Conservation (phyloP, 805 yeast genomes). For the Teunomyces tritomae region DNA sequence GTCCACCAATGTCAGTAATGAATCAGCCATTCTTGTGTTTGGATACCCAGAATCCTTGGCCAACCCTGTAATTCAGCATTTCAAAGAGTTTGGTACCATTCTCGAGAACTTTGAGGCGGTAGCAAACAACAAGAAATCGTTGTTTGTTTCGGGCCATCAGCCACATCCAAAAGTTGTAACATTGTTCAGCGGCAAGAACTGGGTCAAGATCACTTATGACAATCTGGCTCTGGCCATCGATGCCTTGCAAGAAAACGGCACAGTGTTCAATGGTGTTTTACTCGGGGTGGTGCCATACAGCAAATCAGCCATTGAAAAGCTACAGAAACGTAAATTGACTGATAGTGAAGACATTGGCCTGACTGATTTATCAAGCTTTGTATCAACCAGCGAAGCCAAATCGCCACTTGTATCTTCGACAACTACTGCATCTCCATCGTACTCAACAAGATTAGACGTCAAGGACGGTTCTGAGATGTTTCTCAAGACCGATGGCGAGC, state of each 20-base stretch:
- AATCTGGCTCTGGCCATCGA: conserved; percentile 72
- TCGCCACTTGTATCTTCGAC: background rate
- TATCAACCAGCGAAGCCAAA: conserved; percentile 5
- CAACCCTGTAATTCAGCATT: conserved; percentile 63
- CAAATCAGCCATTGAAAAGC: conserved; percentile 57
- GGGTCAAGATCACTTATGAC: conserved; percentile 89
- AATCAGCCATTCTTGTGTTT: conserved; percentile 74
- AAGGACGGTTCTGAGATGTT: conserved; percentile 41
- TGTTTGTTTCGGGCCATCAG: conserved; percentile 1
- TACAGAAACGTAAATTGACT: conserved; percentile 44
- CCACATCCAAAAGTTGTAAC: conserved; percentile 42
- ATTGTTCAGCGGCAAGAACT: conserved; percentile 78
- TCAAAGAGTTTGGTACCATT: conserved; percentile 75
- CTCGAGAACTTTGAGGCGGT: conserved; percentile 64
- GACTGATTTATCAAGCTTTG: conserved; percentile 11
- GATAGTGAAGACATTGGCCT: conserved; percentile 50
- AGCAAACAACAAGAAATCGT: conserved; percentile 9
- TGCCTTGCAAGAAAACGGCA: conserved; percentile 83
- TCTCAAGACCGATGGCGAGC: conserved; percentile 26
- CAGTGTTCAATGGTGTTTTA: conserved; percentile 60
- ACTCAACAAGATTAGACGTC: conserved; percentile 32
- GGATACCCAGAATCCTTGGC: conserved; percentile 85
- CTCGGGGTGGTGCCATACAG: conserved; percentile 72
- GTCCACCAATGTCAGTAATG: conserved; percentile 28
- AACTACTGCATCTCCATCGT: conserved; percentile 7